phyloP scores from a whole-genome alignment of 305 asterid species.

The Fraxinus sp. region DNA sequence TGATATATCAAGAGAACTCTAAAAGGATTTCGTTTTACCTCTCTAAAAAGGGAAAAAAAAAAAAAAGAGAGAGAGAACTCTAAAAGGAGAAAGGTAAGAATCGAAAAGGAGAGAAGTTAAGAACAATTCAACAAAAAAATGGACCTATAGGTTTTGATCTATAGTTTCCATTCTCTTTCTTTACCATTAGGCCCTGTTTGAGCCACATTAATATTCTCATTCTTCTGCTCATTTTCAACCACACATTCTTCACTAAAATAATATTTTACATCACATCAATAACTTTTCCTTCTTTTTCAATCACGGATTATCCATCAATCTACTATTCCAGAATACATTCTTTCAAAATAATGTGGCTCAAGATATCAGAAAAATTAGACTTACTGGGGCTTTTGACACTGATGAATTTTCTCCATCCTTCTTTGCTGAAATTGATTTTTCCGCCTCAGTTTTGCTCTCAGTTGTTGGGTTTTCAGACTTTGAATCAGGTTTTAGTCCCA shows the following conservation, averaged over 20 bases:
- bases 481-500: slow-evolving; percentile 46
- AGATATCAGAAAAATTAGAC: slow-evolving; percentile 24
- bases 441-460: slow-evolving; percentile 60
- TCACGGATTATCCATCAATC: too few relatives aligned
- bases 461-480: slow-evolving; percentile 43
- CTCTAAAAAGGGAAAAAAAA: too few relatives aligned
- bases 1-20: neutral
- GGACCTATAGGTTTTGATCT: neutral
- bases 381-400: slow-evolving; percentile 55
- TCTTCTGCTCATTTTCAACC: too few relatives aligned
- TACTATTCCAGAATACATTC: too few relatives aligned
- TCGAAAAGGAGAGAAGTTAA: neutral
- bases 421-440: slow-evolving; percentile 41
- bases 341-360: too few relatives aligned
- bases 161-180: neutral
- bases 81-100: neutral
- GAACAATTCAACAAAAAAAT: neutral
- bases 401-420: slow-evolving; percentile 36
- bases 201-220: too few relatives aligned
- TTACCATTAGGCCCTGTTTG: neutral
- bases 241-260: too few relatives aligned
- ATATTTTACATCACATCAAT: too few relatives aligned
- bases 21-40: neutral
- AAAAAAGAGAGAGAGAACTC: neutral
- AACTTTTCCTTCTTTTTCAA: too few relatives aligned